Evolutionary conservation across 2,329 filamentous ascomycete genomes (phyloP), one percentile per base, ranked within the genome.

Genomic region (Fusarium sp.): DNA sequence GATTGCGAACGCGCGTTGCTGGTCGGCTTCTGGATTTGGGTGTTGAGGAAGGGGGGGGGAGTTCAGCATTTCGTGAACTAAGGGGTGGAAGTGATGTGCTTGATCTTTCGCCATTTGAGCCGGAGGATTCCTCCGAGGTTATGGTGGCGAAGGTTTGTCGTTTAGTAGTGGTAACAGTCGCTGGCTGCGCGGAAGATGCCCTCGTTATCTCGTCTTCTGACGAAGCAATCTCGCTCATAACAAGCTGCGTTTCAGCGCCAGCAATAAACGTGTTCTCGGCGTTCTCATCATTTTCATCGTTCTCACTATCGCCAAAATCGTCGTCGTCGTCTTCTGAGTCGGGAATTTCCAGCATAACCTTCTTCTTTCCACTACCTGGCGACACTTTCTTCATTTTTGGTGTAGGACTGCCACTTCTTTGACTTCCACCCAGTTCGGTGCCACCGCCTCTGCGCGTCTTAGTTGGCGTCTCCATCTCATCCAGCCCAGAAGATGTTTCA

Each of bases 321-420:
- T 74, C 70, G 1, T 77, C 77, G 9, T 77, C 83, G 12, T 82
- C 83, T 37, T 86, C 84, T 2, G 84, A 85, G 61, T 86, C 84
- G 1, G 84, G 82, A 31, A 86, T 85, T 58, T 85, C 83, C 20
- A 73, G 56, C 20, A 70, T 47, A 5, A 59, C 67, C 16, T 42
- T 67, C 31, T 67, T 68, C 36, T 69, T 71, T 3, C 58, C 65
- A 30, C 57, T 68, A 1, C 59, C 59, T 9, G 73, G 64, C 4
- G 73, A 69, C 16, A 67, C 62, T 28, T 34, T 47, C 34, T 72
- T 75, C 58, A 69, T 71, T 33, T 23, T 68, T 49, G 72, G 72
- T 4, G 73, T 67, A 16, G 72, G 63, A 26, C 60, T 72, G 15
- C 55, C 56, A 33, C 62, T 38, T 54, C 53, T 50, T 57, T 60